phyloP scores from a whole-genome alignment of 805 yeast genomes.

The Pichia cephalocereana region DNA sequence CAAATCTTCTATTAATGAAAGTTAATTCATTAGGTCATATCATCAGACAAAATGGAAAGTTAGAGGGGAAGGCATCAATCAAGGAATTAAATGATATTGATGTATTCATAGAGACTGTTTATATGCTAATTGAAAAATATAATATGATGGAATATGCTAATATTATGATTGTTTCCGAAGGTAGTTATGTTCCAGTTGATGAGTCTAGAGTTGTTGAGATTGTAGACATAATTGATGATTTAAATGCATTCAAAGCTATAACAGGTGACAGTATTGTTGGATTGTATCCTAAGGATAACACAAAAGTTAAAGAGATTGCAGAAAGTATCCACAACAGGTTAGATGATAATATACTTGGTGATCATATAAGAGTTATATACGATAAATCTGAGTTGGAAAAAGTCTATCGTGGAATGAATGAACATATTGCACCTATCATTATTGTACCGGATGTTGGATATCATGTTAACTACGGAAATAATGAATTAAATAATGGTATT shows the following conservation, averaged over 20 bases:
- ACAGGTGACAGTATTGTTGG: conserved; percentile 90
- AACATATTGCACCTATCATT: conserved; percentile 80
- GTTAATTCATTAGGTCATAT: conserved; percentile 76
- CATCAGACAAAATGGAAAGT: conserved; percentile 52
- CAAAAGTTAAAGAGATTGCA: not conserved
- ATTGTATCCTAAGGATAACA: conserved; percentile 40
- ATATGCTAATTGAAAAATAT: conserved; percentile 39
- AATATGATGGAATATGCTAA: conserved; percentile 61
- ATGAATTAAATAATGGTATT: not conserved
- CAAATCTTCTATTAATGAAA: conserved; percentile 68
- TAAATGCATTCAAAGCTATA: conserved; percentile 44
- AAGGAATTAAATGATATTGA: conserved; percentile 59
- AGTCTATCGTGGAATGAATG: conserved; percentile 47
- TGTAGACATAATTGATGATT: conserved; percentile 55
- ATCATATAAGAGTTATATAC: not conserved
- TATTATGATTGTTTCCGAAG: conserved; percentile 75
- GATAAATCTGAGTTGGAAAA: conserved; percentile 15
- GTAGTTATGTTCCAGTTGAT: conserved; percentile 88
- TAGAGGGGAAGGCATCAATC: conserved; percentile 48
- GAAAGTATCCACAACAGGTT: no score
- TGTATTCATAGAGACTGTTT: conserved; percentile 42
- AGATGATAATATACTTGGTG: not conserved
- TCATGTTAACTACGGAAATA: not conserved
- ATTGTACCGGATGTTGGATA: conserved; percentile 69
- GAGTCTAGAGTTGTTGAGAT: conserved; percentile 57